These are phyloP conservation scores for Entrophospora sp. DNA, from an alignment of 192 early-diverging fungal genomes.

Conservation along the genomic window DNA sequence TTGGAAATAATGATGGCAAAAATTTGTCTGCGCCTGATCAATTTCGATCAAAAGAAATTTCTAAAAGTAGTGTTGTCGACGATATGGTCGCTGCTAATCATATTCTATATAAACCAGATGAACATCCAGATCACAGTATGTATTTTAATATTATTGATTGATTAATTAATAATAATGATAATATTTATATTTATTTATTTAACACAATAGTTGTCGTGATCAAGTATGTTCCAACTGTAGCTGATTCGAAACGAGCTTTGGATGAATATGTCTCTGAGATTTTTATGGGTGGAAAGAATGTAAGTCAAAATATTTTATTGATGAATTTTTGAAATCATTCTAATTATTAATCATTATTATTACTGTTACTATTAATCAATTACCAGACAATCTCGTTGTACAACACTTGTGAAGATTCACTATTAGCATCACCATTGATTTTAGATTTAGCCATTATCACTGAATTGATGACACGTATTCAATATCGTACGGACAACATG, in stretches of 20 bases:
- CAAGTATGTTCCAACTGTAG: constrained; percentile 96
- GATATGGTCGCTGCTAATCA: constrained; percentile 97
- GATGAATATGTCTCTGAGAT: constrained; percentile 99
- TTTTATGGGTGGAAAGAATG: constrained; percentile 91
- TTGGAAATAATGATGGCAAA: constrained; percentile 99
- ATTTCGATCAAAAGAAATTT: constrained; percentile 99
- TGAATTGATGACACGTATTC: constrained; percentile 95
- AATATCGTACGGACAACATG: constrained; percentile 76
- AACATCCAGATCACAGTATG: constrained; percentile 50
- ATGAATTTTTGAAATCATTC: neutral
- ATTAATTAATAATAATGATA: neutral
- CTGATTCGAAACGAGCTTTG: constrained; percentile 95
- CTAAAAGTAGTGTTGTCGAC: constrained; percentile 97
- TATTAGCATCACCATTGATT: constrained; percentile 95
- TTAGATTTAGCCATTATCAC: constrained; percentile 91
- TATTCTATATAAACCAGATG: constrained; percentile 77
- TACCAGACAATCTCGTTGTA: constrained; percentile 86
- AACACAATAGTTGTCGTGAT: constrained; percentile 78
- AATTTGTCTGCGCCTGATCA: constrained; percentile 96
- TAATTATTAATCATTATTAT: no score
- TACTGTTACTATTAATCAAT: no score
- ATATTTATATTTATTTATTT: neutral
- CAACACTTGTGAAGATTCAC: constrained; percentile 99
- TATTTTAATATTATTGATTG: neutral
- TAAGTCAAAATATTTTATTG: neutral